Conservation (phyloP, 1,284 basidiomycete genomes). For the Moesziomyces sp. region DNA sequence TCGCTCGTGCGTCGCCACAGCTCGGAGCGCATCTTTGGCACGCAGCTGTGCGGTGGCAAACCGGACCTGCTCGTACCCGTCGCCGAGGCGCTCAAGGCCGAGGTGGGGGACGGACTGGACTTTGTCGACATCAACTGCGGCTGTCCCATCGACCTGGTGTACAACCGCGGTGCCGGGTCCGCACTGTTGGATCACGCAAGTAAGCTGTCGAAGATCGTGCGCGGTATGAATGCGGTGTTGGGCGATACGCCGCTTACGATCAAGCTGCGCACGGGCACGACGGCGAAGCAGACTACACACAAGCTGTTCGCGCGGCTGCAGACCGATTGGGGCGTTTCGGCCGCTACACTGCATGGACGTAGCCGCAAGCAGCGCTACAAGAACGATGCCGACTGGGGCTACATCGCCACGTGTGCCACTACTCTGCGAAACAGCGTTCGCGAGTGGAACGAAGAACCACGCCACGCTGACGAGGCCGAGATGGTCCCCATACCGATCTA, state of each 20-base stretch:
- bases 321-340: constrained; percentile 80
- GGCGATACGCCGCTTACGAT: constrained; percentile 95
- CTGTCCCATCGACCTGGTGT: constrained; percentile 96
- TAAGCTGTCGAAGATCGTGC: constrained; percentile 84
- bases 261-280: constrained; percentile 86
- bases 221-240: constrained; percentile 90
- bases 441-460: constrained; percentile 57
- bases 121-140: constrained; percentile 97
- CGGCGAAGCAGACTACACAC: constrained; percentile 74
- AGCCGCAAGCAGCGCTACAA: constrained; percentile 66
- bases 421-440: constrained; percentile 76
- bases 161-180: constrained; percentile 88
- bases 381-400: constrained; percentile 65
- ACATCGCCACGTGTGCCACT: constrained; percentile 81
- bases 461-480: constrained; percentile 54
- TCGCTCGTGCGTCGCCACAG: constrained; percentile 73
- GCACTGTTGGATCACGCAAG: constrained; percentile 86
- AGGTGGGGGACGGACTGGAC: constrained; percentile 75
- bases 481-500: constrained; percentile 88
- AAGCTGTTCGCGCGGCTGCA: constrained; percentile 88
- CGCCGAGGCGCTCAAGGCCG: constrained; percentile 82
- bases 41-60: constrained; percentile 75
- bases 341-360: constrained; percentile 88
- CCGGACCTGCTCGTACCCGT: constrained; percentile 78
- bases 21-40: constrained; percentile 87